phyloP scores from a whole-genome alignment of 352 stramenopile genomes.

The Elongisporangium undulatum region DNA sequence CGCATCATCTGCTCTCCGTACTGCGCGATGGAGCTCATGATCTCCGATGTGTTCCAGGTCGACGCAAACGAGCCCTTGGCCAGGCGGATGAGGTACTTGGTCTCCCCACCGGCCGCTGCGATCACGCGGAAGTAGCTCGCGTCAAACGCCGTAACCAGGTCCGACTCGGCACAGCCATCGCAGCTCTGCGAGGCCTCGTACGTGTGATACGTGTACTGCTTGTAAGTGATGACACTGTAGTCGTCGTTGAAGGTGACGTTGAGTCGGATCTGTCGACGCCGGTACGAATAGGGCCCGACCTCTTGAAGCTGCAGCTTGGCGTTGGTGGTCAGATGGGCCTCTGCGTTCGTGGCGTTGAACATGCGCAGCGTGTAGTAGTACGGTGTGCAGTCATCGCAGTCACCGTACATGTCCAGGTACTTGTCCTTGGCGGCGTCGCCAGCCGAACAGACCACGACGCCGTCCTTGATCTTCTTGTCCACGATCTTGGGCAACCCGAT shows the following conservation, averaged over 20 bases:
- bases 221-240: conserved; percentile 43
- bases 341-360: conserved; percentile 42
- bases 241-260: conserved; percentile 52
- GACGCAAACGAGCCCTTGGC: conserved; percentile 45
- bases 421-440: conserved; percentile 22
- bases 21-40: conserved; percentile 23
- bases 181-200: conserved; percentile 40
- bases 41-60: conserved; percentile 13
- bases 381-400: conserved; percentile 51
- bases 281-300: conserved; percentile 64
- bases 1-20: conserved; percentile 63
- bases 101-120: conserved; percentile 44
- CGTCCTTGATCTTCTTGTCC: conserved; percentile 29
- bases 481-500: conserved; percentile 28
- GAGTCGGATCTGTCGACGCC: conserved; percentile 42
- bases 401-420: conserved; percentile 45
- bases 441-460: conserved; percentile 36
- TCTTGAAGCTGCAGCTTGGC: conserved; percentile 56
- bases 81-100: conserved; percentile 42
- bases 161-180: conserved; percentile 37
- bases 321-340: conserved; percentile 35
- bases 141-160: conserved; percentile 48
- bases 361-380: conserved; percentile 44
- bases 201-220: conserved; percentile 64
- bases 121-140: conserved; percentile 68